Percentiles rank a stretch among this genome's conserved stretches.
phyloP scores from a whole-genome alignment of 2,329 filamentous ascomycete genomes.

The Exophiala sp. region DNA sequence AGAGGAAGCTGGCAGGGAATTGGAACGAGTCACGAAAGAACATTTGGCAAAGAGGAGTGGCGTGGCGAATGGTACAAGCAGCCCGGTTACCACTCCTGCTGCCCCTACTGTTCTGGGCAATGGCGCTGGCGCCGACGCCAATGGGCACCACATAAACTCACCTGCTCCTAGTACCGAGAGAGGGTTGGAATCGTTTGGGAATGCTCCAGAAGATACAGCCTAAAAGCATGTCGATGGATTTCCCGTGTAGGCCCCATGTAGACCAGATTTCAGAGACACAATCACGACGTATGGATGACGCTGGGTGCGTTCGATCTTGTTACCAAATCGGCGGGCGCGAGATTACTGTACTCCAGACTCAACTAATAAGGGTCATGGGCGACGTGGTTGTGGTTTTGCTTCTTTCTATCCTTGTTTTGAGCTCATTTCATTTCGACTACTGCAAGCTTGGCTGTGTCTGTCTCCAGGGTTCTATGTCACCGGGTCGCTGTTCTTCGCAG shows the following conservation, averaged over 20 bases:
- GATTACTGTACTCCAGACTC: too few relatives aligned
- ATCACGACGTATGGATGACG: too few relatives aligned
- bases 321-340: too few relatives aligned
- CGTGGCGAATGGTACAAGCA: not conserved
- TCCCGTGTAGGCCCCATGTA: too few relatives aligned
- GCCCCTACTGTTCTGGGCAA: not conserved
- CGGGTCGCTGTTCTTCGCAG: not conserved
- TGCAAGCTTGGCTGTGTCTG: not conserved
- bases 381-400: too few relatives aligned
- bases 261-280: too few relatives aligned
- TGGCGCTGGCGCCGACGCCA: not conserved
- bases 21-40: slow-evolving; percentile 19
- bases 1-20: slow-evolving; percentile 23
- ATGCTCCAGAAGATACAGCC: slow-evolving; percentile 1
- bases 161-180: slow-evolving; percentile 4
- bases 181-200: slow-evolving; percentile 22
- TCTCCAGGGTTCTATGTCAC: not conserved
- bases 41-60: not conserved
- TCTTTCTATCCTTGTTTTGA: not conserved
- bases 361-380: not conserved
- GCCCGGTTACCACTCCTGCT: not conserved
- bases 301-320: too few relatives aligned
- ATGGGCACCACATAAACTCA: not conserved
- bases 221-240: too few relatives aligned
- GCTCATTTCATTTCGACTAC: not conserved